Conservation (phyloP, 2,329 filamentous ascomycete species). For the Penicillium sp. region DNA sequence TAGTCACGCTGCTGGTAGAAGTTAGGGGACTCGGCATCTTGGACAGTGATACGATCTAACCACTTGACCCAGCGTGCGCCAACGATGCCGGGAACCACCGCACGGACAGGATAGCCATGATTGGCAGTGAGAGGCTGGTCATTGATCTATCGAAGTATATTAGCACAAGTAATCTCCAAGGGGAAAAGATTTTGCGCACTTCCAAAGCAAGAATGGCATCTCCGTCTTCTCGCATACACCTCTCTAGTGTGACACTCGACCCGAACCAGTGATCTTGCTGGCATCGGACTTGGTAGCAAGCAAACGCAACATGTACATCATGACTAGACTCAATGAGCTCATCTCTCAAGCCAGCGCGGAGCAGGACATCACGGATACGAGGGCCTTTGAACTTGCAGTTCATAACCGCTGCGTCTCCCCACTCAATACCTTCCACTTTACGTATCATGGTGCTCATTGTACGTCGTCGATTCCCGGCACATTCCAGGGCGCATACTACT, state of each 20-base stretch:
- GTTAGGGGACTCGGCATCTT: constrained; percentile 49
- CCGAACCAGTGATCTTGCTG: constrained; percentile 59
- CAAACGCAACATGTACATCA: constrained; percentile 52
- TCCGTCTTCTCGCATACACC: constrained; percentile 42
- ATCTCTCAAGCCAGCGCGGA: constrained; percentile 42
- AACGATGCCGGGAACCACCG: constrained; percentile 51
- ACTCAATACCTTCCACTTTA: constrained; percentile 58
- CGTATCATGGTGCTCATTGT: constrained; percentile 58
- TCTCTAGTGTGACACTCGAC: constrained; percentile 49
- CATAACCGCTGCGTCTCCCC: constrained; percentile 58
- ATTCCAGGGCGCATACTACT: constrained; percentile 56
- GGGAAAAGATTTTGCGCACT: constrained; percentile 25
- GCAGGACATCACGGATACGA: constrained; percentile 50
- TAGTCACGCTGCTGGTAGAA: constrained; percentile 58
- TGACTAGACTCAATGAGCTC: constrained; percentile 9
- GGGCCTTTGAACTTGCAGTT: constrained; percentile 57
- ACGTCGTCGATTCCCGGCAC: constrained; percentile 57
- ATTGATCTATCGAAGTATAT: constrained; percentile 44
- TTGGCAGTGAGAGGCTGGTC: constrained; percentile 44
- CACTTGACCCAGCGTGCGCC: constrained; percentile 55
- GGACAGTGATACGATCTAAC: constrained; percentile 52
- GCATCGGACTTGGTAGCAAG: constrained; percentile 49
- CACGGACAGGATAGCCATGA: constrained; percentile 52
- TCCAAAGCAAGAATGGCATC: constrained; percentile 49
- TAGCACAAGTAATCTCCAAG: neutral